Percentiles rank a stretch among this genome's conserved stretches.
phyloP scores from a whole-genome alignment of 1,139 yeast species.

The Casaregolazyma suthepensis region DNA sequence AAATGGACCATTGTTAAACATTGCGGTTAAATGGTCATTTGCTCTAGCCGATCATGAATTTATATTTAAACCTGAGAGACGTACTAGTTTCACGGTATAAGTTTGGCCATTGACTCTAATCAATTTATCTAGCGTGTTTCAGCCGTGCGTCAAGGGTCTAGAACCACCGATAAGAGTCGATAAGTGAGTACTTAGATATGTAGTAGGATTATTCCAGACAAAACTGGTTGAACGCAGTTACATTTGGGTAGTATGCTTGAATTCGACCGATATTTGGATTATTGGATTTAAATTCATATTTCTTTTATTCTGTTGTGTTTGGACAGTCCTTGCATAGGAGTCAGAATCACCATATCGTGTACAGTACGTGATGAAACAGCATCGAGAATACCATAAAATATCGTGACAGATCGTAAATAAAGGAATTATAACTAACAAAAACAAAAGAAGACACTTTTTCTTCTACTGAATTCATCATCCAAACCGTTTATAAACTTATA shows the following conservation, averaged over 20 bases:
- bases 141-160: neutral
- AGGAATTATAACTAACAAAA: too few relatives aligned
- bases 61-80: neutral
- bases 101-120: neutral
- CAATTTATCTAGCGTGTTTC: neutral
- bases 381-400: neutral
- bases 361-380: neutral
- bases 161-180: neutral
- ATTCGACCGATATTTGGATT: neutral
- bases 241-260: neutral
- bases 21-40: neutral
- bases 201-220: neutral
- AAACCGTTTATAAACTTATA: too few relatives aligned
- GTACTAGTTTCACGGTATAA: neutral
- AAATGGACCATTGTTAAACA: neutral
- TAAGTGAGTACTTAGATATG: neutral
- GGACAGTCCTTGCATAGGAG: too few relatives aligned
- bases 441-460: too few relatives aligned
- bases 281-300: neutral
- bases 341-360: neutral
- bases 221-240: neutral
- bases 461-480: neutral
- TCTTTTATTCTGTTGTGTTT: too few relatives aligned
- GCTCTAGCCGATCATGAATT: neutral
- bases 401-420: too few relatives aligned